Percentiles rank a stretch among this genome's conserved stretches.
Conservation (phyloP, 805 yeast species). For the Teunomyces kruisii region DNA sequence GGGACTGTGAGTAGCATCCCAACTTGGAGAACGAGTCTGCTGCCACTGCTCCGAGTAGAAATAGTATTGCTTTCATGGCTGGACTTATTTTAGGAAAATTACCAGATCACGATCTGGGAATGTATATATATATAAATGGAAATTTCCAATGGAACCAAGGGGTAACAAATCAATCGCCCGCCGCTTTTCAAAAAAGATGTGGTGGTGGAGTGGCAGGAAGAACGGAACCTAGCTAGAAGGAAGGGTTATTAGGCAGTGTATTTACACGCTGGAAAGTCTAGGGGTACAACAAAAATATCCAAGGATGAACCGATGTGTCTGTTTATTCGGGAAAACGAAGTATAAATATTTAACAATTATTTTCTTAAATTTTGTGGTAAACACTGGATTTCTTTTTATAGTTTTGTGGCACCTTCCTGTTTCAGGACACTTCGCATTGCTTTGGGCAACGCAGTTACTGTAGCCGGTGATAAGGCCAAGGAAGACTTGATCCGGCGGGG, state of each 20-base stretch:
- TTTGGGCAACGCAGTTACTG: slow-evolving; percentile 3
- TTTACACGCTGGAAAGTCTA: too few species aligned
- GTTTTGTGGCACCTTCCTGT: slow-evolving; percentile 4
- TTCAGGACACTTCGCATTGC: slow-evolving; percentile 1
- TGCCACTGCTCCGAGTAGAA: slow-evolving; percentile 4
- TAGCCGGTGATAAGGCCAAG: slow-evolving; percentile 1
- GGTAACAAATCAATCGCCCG: too few species aligned
- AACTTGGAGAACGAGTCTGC: slow-evolving; percentile 9
- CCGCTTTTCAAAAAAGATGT: too few species aligned
- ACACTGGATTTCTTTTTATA: slow-evolving; percentile 3
- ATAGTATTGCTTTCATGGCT: slow-evolving; percentile 3
- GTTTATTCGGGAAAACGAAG: neutral
- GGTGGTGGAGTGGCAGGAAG: too few species aligned
- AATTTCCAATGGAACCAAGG: too few species aligned
- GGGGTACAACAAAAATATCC: too few species aligned
- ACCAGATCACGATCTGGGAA: too few species aligned
- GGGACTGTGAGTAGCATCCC: slow-evolving; percentile 24
- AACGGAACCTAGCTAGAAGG: too few species aligned
- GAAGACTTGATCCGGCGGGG: neutral
- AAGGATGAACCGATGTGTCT: too few species aligned
- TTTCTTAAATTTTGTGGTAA: slow-evolving; percentile 1
- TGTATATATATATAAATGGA: too few species aligned
- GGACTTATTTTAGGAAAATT: neutral
- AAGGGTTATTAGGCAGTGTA: too few species aligned
- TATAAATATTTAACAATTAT: slow-evolving; percentile 3